Evolutionary conservation across 768 basidiomycete genomes (phyloP).

Genomic region (Gloeopeniophorella convolvens): DNA sequence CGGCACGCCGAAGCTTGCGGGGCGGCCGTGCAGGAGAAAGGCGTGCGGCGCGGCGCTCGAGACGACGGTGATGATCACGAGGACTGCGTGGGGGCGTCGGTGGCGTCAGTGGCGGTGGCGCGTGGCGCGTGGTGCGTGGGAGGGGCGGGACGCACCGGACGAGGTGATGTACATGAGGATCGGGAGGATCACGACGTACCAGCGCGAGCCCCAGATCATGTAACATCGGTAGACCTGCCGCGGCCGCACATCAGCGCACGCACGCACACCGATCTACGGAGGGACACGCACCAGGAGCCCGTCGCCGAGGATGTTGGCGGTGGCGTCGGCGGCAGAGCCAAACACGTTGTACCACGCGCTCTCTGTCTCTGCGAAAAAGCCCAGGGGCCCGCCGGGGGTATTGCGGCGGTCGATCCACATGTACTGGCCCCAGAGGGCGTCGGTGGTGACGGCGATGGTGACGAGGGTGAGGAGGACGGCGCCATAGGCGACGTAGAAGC

Average conservation of each 20-base stretch:
- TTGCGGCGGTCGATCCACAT: constrained; percentile 26
- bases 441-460: constrained; percentile 25
- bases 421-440: constrained; percentile 26
- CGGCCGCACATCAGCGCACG: not conserved
- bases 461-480: constrained; percentile 26
- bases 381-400: constrained; percentile 24
- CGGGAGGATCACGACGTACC: constrained; percentile 22
- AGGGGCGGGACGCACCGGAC: constrained; percentile 16
- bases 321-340: constrained; percentile 22
- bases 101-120: not conserved
- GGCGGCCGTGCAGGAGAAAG: constrained; percentile 34
- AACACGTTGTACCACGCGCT: constrained; percentile 25
- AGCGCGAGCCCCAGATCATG: constrained; percentile 24
- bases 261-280: not conserved
- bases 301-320: constrained; percentile 24
- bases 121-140: not conserved
- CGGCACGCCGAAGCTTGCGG: constrained; percentile 34
- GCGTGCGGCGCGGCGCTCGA: constrained; percentile 34
- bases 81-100: constrained; percentile 23
- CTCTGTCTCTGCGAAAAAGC: constrained; percentile 18
- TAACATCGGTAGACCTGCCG: constrained; percentile 25
- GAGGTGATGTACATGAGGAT: constrained; percentile 23
- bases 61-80: constrained; percentile 37
- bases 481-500: constrained; percentile 22
- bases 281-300: constrained; percentile 25